Percentiles rank a stretch among this genome's conserved stretches.
Evolutionary conservation across 2,329 filamentous ascomycete genomes (phyloP).

Genomic region (Botrytis galanthina): DNA sequence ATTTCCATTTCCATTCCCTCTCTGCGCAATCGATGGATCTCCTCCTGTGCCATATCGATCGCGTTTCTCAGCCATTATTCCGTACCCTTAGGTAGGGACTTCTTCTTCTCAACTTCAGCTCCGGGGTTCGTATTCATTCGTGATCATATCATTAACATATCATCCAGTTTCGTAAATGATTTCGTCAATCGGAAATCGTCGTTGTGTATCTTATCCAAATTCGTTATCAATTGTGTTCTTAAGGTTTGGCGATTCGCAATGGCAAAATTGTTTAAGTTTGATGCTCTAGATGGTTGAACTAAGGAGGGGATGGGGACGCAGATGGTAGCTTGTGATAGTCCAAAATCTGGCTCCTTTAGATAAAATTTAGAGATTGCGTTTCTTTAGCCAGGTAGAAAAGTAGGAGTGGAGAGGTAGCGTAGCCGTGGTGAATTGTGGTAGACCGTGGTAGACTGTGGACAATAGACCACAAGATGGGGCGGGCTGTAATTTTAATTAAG

Average conservation of each 20-base stretch:
- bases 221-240: not conserved
- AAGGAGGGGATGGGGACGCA: conserved; percentile 10
- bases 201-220: not conserved
- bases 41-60: conserved; percentile 15
- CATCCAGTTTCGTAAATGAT: not conserved
- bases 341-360: conserved; percentile 13
- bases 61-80: conserved; percentile 19
- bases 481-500: conserved; percentile 19
- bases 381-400: conserved; percentile 12
- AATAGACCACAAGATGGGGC: not conserved
- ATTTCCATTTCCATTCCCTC: conserved; percentile 5
- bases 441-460: not conserved
- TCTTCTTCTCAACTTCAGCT: conserved; percentile 21
- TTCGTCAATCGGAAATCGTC: not conserved
- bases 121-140: conserved; percentile 11
- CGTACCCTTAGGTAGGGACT: conserved; percentile 18
- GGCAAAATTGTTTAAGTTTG: not conserved
- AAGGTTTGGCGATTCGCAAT: conserved; percentile 3
- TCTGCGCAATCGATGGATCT: conserved; percentile 15
- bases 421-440: not conserved
- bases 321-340: conserved; percentile 3
- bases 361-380: conserved; percentile 16
- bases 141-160: conserved; percentile 19
- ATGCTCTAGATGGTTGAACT: not conserved
- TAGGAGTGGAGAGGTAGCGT: conserved; percentile 11